Evolutionary conservation across 106 monocot genomes (phyloP).

Genomic region (Triglochin maritima): DNA sequence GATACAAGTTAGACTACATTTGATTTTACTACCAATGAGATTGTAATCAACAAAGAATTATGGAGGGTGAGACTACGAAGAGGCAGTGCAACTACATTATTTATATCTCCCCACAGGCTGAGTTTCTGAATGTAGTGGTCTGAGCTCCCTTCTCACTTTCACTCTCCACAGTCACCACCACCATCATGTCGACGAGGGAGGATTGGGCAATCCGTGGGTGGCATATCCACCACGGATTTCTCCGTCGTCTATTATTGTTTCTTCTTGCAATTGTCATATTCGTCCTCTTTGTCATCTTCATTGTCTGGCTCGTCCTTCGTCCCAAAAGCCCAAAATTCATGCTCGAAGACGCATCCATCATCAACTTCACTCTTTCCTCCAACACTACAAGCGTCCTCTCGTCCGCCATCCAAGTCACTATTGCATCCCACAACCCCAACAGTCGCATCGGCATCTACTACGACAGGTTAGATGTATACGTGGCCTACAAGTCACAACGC

Average conservation of each 20-base stretch:
- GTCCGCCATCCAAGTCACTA: slow-evolving; percentile 17
- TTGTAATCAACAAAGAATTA: too few species aligned
- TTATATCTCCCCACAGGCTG: not conserved
- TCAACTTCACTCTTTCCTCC: not conserved
- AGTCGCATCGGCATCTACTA: slow-evolving; percentile 39
- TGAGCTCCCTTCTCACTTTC: not conserved
- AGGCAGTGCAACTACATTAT: not conserved
- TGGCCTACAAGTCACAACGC: slow-evolving; percentile 27
- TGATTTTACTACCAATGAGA: too few species aligned
- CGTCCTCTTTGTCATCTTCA: slow-evolving; percentile 9
- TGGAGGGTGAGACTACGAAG: too few species aligned
- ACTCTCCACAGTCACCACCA: not conserved
- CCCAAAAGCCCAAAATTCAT: slow-evolving; percentile 5
- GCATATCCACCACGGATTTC: slow-evolving; percentile 1
- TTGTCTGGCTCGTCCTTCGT: slow-evolving; percentile 11
- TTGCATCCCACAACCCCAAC: slow-evolving; percentile 49
- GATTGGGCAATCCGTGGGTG: slow-evolving; percentile 5
- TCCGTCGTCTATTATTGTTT: not conserved
- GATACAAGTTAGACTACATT: too few species aligned
- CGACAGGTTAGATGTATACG: slow-evolving; percentile 29
- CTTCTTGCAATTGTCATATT: not conserved
- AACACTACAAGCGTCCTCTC: slow-evolving; percentile 14
- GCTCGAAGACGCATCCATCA: not conserved
- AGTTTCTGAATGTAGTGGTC: too few species aligned
- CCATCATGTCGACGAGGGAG: not conserved